Percentiles rank a stretch among this genome's conserved stretches.
Evolutionary conservation across 208 protist species (phyloP).

Genomic region (Trypanosoma melophagium): DNA sequence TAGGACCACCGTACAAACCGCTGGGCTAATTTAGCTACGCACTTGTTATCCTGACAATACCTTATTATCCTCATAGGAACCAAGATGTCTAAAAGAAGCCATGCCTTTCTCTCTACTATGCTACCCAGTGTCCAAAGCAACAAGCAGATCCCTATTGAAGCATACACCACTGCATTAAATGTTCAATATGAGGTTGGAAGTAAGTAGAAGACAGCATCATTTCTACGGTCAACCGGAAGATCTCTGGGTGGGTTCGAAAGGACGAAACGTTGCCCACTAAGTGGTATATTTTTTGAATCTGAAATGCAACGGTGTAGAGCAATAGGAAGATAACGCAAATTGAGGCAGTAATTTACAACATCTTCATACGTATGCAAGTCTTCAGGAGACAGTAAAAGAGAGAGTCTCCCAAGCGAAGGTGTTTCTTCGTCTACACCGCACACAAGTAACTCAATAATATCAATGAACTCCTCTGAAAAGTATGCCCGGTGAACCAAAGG

Average conservation of each 20-base stretch:
- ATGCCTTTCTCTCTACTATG: too few relatives aligned
- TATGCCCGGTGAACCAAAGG: constrained; percentile 68
- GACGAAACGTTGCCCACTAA: constrained; percentile 76
- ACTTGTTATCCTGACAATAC: too few relatives aligned
- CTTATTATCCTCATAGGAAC: too few relatives aligned
- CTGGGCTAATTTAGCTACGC: too few relatives aligned
- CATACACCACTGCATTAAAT: too few relatives aligned
- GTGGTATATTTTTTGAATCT: constrained; percentile 50
- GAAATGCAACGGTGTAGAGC: constrained; percentile 69
- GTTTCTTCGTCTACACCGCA: constrained; percentile 55
- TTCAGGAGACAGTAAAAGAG: constrained; percentile 46
- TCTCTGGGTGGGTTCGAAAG: constrained; percentile 76
- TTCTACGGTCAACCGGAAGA: constrained; percentile 52
- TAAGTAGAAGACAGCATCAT: constrained; percentile 68
- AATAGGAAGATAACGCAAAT: constrained; percentile 64
- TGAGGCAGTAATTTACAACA: constrained; percentile 68
- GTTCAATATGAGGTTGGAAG: constrained; percentile 8
- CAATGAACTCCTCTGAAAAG: constrained; percentile 83
- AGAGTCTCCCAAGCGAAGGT: constrained; percentile 61
- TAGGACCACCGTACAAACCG: too few relatives aligned
- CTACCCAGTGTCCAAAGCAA: too few relatives aligned
- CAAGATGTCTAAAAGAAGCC: too few relatives aligned
- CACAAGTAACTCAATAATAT: constrained; percentile 79
- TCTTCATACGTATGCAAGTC: constrained; percentile 72
- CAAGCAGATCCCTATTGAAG: too few relatives aligned